These are phyloP conservation scores for Pulveroboletus sp. DNA, from an alignment of 768 basidiomycete species.

Conservation along the genomic window DNA sequence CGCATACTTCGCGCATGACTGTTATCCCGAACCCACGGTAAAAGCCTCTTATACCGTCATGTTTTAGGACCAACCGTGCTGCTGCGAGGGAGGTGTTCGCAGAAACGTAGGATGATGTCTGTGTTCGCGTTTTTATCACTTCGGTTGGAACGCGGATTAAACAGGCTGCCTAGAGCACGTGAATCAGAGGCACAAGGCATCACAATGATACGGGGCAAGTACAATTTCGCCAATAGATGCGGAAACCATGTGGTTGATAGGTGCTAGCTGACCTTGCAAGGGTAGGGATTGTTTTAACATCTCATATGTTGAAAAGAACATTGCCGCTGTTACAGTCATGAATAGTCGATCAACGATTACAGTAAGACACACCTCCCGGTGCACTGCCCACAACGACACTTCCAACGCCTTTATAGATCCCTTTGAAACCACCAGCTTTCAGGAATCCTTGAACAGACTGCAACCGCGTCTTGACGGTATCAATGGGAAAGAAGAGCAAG, in stretches of 20 bases:
- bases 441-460: constrained; percentile 87
- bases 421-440: constrained; percentile 80
- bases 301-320: constrained; percentile 95
- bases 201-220: constrained; percentile 10
- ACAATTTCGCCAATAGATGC: constrained; percentile 61
- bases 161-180: constrained; percentile 65
- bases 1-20: constrained; percentile 57
- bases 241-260: constrained; percentile 60
- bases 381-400: constrained; percentile 94
- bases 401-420: constrained; percentile 90
- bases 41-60: constrained; percentile 72
- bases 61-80: constrained; percentile 50
- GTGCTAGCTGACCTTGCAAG: constrained; percentile 52
- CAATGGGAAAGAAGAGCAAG: constrained; percentile 93
- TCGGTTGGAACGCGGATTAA: constrained; percentile 93
- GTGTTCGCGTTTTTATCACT: constrained; percentile 90
- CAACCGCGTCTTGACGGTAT: constrained; percentile 93
- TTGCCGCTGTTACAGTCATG: constrained; percentile 59
- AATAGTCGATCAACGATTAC: background rate
- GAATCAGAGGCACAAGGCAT: constrained; percentile 10
- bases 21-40: constrained; percentile 87
- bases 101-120: constrained; percentile 74
- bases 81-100: constrained; percentile 59
- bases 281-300: constrained; percentile 76
- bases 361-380: constrained; percentile 71